Percentiles rank a stretch among this genome's conserved stretches.
phyloP scores from a whole-genome alignment of 768 basidiomycete species.

The Amanita pallidorosea region DNA sequence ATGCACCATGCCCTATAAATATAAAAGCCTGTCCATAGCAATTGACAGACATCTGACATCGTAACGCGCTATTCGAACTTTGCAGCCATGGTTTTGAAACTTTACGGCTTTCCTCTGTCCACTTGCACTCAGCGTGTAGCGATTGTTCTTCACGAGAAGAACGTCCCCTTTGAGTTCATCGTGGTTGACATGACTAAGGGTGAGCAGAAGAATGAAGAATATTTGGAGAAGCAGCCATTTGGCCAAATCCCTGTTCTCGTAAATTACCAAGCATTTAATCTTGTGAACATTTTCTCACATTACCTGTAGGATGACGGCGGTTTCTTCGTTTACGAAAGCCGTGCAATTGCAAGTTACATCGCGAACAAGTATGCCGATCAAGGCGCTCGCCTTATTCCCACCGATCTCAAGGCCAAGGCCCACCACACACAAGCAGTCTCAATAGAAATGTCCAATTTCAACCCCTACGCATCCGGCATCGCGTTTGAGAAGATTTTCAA shows the following conservation, averaged over 20 bases:
- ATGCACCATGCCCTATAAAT: too few species aligned
- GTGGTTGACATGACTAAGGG: slow-evolving; percentile 21
- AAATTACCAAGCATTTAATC: too few species aligned
- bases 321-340: slow-evolving; percentile 50
- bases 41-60: too few species aligned
- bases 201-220: slow-evolving; percentile 30
- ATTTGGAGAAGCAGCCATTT: slow-evolving; percentile 38
- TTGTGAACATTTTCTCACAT: too few species aligned
- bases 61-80: too few species aligned
- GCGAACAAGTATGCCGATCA: slow-evolving; percentile 41
- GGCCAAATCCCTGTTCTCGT: slow-evolving; percentile 23
- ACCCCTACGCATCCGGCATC: slow-evolving; percentile 30
- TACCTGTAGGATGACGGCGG: slow-evolving; percentile 42
- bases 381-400: slow-evolving; percentile 41
- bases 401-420: slow-evolving; percentile 24
- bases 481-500: slow-evolving; percentile 41
- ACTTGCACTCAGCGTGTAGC: slow-evolving; percentile 38
- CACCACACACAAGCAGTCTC: slow-evolving; percentile 43
- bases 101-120: slow-evolving; percentile 28
- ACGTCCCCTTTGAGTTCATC: slow-evolving; percentile 35
- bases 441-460: slow-evolving; percentile 44
- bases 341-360: slow-evolving; percentile 53
- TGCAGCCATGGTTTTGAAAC: slow-evolving; percentile 29
- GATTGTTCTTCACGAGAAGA: slow-evolving; percentile 32
- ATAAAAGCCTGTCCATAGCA: too few species aligned